phyloP scores from a whole-genome alignment of 2,329 filamentous ascomycete genomes.

The Botryotinia convoluta region DNA sequence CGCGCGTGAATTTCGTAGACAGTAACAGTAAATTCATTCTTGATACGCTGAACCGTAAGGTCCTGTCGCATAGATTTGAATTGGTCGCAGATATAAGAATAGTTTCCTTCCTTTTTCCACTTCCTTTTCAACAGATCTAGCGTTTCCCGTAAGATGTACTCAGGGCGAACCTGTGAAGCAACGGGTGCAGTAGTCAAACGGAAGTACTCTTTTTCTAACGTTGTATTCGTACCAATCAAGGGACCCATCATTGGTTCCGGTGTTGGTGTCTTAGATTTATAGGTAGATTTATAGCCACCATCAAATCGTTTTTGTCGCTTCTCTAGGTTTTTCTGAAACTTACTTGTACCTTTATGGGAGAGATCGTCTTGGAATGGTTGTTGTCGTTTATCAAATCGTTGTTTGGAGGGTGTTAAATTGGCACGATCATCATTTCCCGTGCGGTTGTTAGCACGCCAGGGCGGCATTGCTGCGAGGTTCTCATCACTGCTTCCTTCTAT shows the following conservation, averaged over 20 bases:
- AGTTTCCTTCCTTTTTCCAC: constrained; percentile 91
- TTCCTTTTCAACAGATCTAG: constrained; percentile 88
- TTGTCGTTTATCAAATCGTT: constrained; percentile 46
- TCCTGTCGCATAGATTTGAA: constrained; percentile 99
- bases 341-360: constrained; percentile 63
- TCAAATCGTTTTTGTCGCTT: constrained; percentile 88
- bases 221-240: constrained; percentile 79
- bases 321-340: constrained; percentile 83
- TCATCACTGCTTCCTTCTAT: constrained; percentile 56
- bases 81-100: constrained; percentile 97
- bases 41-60: constrained; percentile 94
- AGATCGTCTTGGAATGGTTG: constrained; percentile 48
- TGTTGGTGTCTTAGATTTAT: constrained; percentile 50
- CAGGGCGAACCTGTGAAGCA: constrained; percentile 82
- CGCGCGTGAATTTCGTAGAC: constrained; percentile 98
- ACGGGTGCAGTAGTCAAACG: constrained; percentile 89
- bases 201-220: constrained; percentile 90
- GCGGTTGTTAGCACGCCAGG: constrained; percentile 67
- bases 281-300: constrained; percentile 56
- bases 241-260: constrained; percentile 62
- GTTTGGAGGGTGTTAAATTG: constrained; percentile 42
- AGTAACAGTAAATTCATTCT: constrained; percentile 91
- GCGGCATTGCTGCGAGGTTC: constrained; percentile 52
- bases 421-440: constrained; percentile 70
- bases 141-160: constrained; percentile 75